These are phyloP conservation scores for Zygoascus ofunaensis DNA, from an alignment of 805 yeast species.

Conservation along the genomic window DNA sequence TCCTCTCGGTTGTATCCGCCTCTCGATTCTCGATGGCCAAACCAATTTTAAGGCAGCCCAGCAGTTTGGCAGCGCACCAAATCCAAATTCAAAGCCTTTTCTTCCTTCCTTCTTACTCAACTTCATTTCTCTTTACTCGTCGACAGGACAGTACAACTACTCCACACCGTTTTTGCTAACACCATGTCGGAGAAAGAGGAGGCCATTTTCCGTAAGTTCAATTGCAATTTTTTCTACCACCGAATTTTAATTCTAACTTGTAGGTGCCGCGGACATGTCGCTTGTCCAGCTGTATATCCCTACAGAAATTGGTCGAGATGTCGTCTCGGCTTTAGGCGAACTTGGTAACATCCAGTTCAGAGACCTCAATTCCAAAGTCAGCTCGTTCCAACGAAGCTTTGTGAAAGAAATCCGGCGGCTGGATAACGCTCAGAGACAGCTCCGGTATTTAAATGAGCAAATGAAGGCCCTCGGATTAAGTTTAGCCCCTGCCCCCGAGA, in stretches of 20 bases:
- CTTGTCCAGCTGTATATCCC: conserved; percentile 87
- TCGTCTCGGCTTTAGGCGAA: conserved; percentile 79
- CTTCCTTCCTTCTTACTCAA: no score
- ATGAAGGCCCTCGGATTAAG: conserved; percentile 25
- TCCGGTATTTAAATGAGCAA: conserved; percentile 35
- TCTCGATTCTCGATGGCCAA: no score
- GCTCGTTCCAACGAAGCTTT: conserved; percentile 81
- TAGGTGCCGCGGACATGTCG: conserved; percentile 94
- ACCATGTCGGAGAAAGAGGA: conserved; percentile 16
- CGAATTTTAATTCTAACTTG: background rate
- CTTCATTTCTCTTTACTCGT: background rate
- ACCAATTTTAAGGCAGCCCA: no score
- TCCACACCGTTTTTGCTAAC: no score
- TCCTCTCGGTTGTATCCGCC: no score
- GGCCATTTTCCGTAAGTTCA: conserved; percentile 30
- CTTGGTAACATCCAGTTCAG: conserved; percentile 80
- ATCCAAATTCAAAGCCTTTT: no score
- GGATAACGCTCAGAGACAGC: conserved; percentile 85
- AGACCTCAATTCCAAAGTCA: conserved; percentile 73
- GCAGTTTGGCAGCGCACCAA: no score
- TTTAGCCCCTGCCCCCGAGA: conserved; percentile 33
- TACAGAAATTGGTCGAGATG: conserved; percentile 78
- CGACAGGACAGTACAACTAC: background rate
- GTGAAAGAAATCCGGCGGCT: conserved; percentile 77
- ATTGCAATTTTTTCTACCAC: background rate